These are phyloP conservation scores for Astragalus membranaceus DNA, from an alignment of 306 rosid species.

Conservation along the genomic window DNA sequence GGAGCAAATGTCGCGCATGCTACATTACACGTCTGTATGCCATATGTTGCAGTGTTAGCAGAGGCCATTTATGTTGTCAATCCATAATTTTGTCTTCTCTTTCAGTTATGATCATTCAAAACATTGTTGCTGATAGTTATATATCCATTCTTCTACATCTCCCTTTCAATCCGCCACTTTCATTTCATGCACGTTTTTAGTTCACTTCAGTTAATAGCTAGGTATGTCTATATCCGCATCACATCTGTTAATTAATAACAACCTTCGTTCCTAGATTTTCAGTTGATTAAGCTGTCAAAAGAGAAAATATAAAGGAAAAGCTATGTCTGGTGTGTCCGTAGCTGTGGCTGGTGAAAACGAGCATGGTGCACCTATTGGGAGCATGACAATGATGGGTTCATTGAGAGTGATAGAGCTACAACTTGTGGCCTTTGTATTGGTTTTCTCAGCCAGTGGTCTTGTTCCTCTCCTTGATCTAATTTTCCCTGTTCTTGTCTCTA, in stretches of 20 bases:
- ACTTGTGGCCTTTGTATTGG: constrained; percentile 74
- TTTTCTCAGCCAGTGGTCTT: constrained; percentile 78
- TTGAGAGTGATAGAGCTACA: constrained; percentile 72
- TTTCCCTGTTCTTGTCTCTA: constrained; percentile 53
- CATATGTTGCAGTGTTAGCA: not conserved
- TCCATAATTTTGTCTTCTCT: not conserved
- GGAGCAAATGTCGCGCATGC: not conserved
- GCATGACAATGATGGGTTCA: constrained; percentile 61
- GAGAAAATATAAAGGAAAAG: not conserved
- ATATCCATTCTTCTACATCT: not conserved
- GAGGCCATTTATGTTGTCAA: not conserved
- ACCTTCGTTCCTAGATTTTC: not conserved
- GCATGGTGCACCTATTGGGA: not conserved
- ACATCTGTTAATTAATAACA: not conserved
- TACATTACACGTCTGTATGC: not conserved
- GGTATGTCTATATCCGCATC: not conserved
- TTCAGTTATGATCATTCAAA: not conserved
- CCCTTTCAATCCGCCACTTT: not conserved
- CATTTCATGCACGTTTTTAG: not conserved
- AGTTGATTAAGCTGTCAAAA: not conserved
- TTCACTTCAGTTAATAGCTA: not conserved
- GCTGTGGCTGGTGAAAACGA: constrained; percentile 35
- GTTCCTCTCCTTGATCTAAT: constrained; percentile 60
- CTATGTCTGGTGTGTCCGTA: constrained; percentile 61
- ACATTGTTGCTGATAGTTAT: not conserved